Conservation (phyloP, 805 yeast genomes). For the Yamadazyma kitorensis region DNA sequence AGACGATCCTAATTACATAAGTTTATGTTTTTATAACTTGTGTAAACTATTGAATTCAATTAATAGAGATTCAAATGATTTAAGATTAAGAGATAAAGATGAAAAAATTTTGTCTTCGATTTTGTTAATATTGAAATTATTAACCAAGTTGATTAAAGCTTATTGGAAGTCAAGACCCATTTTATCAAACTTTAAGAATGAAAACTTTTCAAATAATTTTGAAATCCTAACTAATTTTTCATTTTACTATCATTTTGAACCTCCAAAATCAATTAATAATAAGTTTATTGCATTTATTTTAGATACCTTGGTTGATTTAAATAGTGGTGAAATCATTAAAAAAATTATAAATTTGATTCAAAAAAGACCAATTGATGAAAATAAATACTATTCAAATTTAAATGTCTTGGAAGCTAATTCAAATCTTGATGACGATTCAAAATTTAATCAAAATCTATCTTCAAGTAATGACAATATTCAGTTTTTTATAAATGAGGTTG, state of each 20-base stretch:
- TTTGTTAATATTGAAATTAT: conserved; percentile 28
- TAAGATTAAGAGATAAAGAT: conserved; percentile 26
- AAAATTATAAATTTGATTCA: conserved; percentile 26
- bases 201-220: conserved; percentile 9
- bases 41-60: conserved; percentile 22
- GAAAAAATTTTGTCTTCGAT: conserved; percentile 30
- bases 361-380: conserved; percentile 13
- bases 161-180: conserved; percentile 27
- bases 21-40: conserved; percentile 21
- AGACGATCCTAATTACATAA: conserved; percentile 15
- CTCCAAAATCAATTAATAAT: conserved; percentile 25
- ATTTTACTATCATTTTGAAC: conserved; percentile 25
- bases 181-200: conserved; percentile 6
- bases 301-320: conserved; percentile 27
- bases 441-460: neutral
- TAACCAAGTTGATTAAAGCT: conserved; percentile 24
- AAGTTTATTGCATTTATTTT: conserved; percentile 19
- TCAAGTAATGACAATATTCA: conserved; percentile 4
- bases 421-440: conserved; percentile 1
- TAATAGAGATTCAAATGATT: conserved; percentile 19
- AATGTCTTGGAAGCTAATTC: neutral
- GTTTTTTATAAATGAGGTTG: conserved; percentile 28
- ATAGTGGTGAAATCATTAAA: conserved; percentile 28
- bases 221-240: conserved; percentile 20
- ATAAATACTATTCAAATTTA: conserved; percentile 8